Evolutionary conservation across 2,329 filamentous ascomycete species (phyloP), one percentile per base, ranked within the genome.

Genomic region (Botryosphaeria dothidea): DNA sequence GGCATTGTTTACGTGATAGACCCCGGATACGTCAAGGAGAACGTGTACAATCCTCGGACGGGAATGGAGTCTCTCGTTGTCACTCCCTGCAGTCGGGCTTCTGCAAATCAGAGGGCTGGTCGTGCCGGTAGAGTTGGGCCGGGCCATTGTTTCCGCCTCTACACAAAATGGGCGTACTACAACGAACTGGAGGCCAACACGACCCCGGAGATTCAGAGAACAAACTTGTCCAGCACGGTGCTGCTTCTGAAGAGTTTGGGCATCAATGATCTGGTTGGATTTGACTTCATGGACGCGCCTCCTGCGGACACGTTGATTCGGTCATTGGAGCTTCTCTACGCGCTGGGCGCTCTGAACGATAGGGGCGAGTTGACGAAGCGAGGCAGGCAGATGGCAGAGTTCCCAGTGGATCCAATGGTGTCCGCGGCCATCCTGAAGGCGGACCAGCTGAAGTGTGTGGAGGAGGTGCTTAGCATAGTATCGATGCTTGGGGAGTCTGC

Each of bases 1-100:
- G 94, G 93, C 17, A 96, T 98, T 66, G 91, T 94, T 8, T 97
- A 96, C 75, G 95, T 98, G 38, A 96, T 98, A 66, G 95, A 99
- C 71, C 92, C 92, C 0, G 95, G 95, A 0, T 96, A 96, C 69
- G 92, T 95, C 68, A 99, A 99, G 77, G 92, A 98, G 74, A 97
- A 97, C 70, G 86, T 93, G 1, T 98, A 94, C 80, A 96, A 97
- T 68, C 90, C 93, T 0, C 88, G 90, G 0, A 96, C 92, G 0
- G 93, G 93, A 64, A 96, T 98, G 91, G 93, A 94, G 29, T 93
- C 92, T 43, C 81, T 99, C 13, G 90, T 96, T 0, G 92, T 96
- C 1, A 93, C 94, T 0, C 94, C 95, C 0, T 96, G 92, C 75
- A 97, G 93, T 9, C 86, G 93, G 43, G 95, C 95, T 0, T 95